These are phyloP conservation scores for Mycena epipterygia DNA, from an alignment of 768 basidiomycete species.

Conservation along the genomic window DNA sequence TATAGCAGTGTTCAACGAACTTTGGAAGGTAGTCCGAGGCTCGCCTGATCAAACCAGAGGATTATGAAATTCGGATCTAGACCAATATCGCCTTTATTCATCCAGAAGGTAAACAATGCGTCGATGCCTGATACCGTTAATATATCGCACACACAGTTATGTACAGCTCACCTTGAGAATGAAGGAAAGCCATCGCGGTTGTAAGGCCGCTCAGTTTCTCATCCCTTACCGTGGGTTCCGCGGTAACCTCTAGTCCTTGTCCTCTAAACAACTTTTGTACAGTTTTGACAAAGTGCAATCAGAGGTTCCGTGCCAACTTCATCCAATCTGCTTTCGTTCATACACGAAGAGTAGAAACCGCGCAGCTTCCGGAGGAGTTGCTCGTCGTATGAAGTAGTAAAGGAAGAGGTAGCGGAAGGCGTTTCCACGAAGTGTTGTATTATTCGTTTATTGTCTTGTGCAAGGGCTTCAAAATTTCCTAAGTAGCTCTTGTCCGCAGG, in stretches of 20 bases:
- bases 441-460: conserved; percentile 83
- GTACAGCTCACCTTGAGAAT: conserved; percentile 86
- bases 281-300: conserved; percentile 71
- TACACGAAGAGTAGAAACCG: conserved; percentile 84
- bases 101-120: conserved; percentile 82
- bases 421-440: conserved; percentile 79
- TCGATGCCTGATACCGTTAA: conserved; percentile 68
- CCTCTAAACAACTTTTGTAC: conserved; percentile 73
- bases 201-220: conserved; percentile 72
- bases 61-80: conserved; percentile 89
- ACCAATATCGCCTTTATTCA: conserved; percentile 92
- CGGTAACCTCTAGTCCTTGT: conserved; percentile 56
- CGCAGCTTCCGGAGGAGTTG: conserved; percentile 75
- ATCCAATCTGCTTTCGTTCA: conserved; percentile 84
- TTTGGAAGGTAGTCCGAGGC: conserved; percentile 89
- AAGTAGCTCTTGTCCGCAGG: conserved; percentile 87
- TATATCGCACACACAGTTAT: neutral
- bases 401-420: conserved; percentile 50
- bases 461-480: conserved; percentile 79
- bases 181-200: conserved; percentile 85
- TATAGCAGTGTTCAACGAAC: conserved; percentile 49
- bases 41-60: conserved; percentile 88
- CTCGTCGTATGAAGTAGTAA: conserved; percentile 60
- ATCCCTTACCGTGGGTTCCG: too few species aligned
- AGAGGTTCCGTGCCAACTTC: conserved; percentile 81